Percentiles rank a stretch among this genome's conserved stretches.
Conservation (phyloP, 2,329 filamentous ascomycete genomes). For the Lasiodiplodia sp. region DNA sequence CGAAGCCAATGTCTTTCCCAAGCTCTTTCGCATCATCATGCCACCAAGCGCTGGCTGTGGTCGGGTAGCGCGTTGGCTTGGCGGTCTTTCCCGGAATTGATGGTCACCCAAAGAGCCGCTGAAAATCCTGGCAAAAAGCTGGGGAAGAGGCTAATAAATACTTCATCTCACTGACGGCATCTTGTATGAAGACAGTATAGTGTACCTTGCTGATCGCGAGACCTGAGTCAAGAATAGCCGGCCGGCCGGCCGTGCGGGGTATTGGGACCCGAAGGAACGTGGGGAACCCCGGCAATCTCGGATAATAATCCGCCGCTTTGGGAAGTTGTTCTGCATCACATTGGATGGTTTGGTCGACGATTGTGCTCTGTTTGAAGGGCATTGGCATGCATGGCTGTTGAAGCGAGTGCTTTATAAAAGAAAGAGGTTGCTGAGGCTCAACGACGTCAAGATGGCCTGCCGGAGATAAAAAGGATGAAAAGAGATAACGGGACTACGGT, state of each 20-base stretch:
- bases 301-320: not conserved
- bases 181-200: not conserved
- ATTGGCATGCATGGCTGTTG: too few relatives aligned
- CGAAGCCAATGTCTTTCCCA: not conserved
- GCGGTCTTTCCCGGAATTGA: too few relatives aligned
- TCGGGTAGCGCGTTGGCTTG: not conserved
- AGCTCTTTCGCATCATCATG: not conserved
- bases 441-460: too few relatives aligned
- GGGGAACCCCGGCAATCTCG: not conserved
- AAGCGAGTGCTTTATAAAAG: rapidly evolving
- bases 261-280: constrained; percentile 1
- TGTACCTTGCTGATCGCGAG: not conserved
- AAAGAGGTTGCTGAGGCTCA: too few relatives aligned
- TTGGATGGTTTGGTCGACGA: too few relatives aligned
- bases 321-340: too few relatives aligned
- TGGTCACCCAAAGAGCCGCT: not conserved
- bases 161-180: not conserved
- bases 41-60: not conserved
- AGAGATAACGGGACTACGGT: too few relatives aligned
- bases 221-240: constrained; percentile 8
- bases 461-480: too few relatives aligned
- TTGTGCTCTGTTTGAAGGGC: too few relatives aligned
- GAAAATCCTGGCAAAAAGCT: not conserved
- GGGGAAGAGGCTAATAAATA: not conserved
- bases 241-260: constrained; percentile 12